Evolutionary conservation across 2,329 filamentous ascomycete species (phyloP), one percentile per base, ranked within the genome.

Genomic region (Diaporthe humulicola): DNA sequence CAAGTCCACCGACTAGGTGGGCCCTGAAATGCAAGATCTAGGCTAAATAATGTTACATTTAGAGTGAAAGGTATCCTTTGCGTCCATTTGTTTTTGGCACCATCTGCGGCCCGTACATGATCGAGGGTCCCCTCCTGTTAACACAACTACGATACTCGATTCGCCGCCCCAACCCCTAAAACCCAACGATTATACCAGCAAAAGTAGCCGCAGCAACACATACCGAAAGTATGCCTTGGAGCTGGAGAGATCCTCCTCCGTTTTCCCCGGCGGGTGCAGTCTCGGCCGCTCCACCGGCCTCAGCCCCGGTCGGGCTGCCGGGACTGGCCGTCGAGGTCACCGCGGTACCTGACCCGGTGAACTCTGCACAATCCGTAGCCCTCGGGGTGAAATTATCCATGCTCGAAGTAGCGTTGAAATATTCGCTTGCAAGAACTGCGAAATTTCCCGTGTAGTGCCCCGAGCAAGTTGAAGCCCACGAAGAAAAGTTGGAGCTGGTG

Each of bases 301-400:
- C 28, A 1, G 52, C 9, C 25, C 52, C 50, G 5, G 25, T 54
- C 50, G 50, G 10, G 7, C 25, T 15, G 50, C 25, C 50, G 4
- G 25, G 50, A 17, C 50, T 30, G 14, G 50, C 52, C 52, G 52
- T 19, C 14, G 57, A 19, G 28, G 57, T 61, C 30, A 57, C 7
- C 54, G 8, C 33, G 6, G 14, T 9, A 10, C 57, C 57, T 7
- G 30, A 15, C 9, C 57, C 57, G 4, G 36, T 61, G 14, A 61
- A 61, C 4, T 61, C 57, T 42, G 36, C 57, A 7, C 57, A 61
- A 14, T 42, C 36, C 28, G 57, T 61, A 2, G 42, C 36, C n/a
- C 57, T 10, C 57, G 57, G 57, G 36, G 57, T 42, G 14, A 42
- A 61, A 14, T 42, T 61, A 19, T 61, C 57, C 36, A 61, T 61